Base-by-base conservation (phyloP, 2,329 filamentous ascomycete species). In the Aureobasidium musti region DNA sequence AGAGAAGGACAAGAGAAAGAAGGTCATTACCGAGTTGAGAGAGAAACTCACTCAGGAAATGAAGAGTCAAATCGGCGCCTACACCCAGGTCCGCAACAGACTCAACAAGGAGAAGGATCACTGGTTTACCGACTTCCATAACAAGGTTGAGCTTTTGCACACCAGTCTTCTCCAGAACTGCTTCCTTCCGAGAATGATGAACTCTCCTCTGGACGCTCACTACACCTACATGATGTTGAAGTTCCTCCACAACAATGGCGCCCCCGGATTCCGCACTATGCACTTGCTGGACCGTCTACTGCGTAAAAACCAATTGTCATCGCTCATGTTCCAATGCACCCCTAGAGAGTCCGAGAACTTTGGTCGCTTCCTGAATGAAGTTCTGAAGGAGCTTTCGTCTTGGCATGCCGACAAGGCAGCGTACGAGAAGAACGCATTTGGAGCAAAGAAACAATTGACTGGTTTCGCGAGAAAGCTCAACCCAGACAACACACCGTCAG, bases 301-400 rank as follows among this genome's bases (percentile, higher is more conserved):
- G 79, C 88, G 88, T 72, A 87, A 92, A 67, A 92, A 96, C 73
- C 85, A 91, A 67, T 82, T 98, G 21, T 87, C 91, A 1, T 85
- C 89, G 10, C 84, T 97, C 60, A 92, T 99, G 66, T 97, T 96
- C 76, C 88, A 90, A 56, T 96, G 91, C 75, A 96, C 93, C 0
- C 89, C 94, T 28, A 89, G 92, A 65, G 96, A 99, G 78, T 91
- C 92, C 0, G 91, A 97, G 76, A 92, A 96, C 71, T 81, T 99
- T n/a, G 95, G 92, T 14, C 90, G 91, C 28, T 98, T 99, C 77
- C 79, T 99, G 65, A 91, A 89, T 73, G 88, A 94, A 68, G 82
- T 95, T 1, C 80, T 99, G 13, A 86, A 88, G 68, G 92, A 97
- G 70, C 82, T 99, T 21, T 85, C 88, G 8, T 82, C 83, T 61